Conservation (phyloP, 1,284 basidiomycete species). For the Naganishia albida region DNA sequence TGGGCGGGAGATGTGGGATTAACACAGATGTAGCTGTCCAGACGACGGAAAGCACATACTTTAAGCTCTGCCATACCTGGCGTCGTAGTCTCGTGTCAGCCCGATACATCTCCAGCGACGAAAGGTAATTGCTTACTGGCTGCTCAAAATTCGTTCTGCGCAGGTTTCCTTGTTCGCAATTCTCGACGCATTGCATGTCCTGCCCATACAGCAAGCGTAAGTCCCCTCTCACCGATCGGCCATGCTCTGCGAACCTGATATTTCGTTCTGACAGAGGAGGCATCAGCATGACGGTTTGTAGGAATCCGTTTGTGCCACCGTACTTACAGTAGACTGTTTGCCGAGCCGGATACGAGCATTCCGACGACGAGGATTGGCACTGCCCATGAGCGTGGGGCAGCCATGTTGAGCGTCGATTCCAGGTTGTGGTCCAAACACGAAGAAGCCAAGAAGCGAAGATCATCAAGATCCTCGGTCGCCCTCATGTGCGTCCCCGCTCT, state of each 20-base stretch:
- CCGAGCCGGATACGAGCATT: slow-evolving; percentile 58
- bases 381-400: slow-evolving; percentile 7
- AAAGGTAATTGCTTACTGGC: slow-evolving; percentile 56
- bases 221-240: too few relatives aligned
- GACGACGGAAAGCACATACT: slow-evolving; percentile 61
- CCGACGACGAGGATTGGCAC: slow-evolving; percentile 53
- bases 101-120: slow-evolving; percentile 16
- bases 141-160: slow-evolving; percentile 76
- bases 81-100: background rate
- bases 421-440: background rate
- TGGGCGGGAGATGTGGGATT: slow-evolving; percentile 44
- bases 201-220: slow-evolving; percentile 45
- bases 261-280: background rate
- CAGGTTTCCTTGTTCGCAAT: slow-evolving; percentile 61
- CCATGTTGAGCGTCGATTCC: slow-evolving; percentile 9
- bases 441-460: too few relatives aligned
- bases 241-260: slow-evolving; percentile 3
- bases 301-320: slow-evolving; percentile 4
- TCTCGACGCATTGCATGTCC: slow-evolving; percentile 95
- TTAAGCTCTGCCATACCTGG: slow-evolving; percentile 83
- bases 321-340: slow-evolving; percentile 53
- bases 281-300: too few relatives aligned
- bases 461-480: too few relatives aligned
- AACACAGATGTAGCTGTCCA: slow-evolving; percentile 37
- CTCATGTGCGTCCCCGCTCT: background rate